A percentile compares a stretch with the other conserved stretches of the same genome.
phyloP scores from a whole-genome alignment of 1,284 basidiomycete genomes.

The Malassezia yamatoensis region DNA sequence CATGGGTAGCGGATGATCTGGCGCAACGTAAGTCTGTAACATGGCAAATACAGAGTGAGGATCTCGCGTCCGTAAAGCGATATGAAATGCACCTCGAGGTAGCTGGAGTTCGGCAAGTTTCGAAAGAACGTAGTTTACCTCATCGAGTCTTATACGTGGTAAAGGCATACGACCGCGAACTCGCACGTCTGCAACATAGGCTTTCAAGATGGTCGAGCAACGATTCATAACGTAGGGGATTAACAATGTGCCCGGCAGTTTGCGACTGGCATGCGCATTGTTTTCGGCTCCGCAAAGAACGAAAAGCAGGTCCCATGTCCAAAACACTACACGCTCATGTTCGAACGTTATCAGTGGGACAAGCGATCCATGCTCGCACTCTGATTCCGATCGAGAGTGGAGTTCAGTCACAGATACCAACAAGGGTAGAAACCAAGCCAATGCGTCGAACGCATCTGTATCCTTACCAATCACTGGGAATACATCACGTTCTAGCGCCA shows the following conservation, averaged over 20 bases:
- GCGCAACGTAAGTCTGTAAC: background rate
- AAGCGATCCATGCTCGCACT: background rate
- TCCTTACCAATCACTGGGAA: constrained; percentile 63
- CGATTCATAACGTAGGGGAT: constrained; percentile 64
- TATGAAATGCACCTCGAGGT: background rate
- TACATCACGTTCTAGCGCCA: constrained; percentile 61
- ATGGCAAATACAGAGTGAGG: background rate
- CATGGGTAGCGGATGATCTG: background rate
- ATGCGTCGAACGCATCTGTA: constrained; percentile 63
- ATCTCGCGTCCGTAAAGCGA: background rate
- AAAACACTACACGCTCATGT: constrained; percentile 75
- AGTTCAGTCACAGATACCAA: constrained; percentile 67
- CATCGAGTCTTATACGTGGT: constrained; percentile 64
- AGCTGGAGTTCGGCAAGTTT: background rate
- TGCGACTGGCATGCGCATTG: constrained; percentile 51
- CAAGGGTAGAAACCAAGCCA: constrained; percentile 61
- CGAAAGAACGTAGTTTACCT: constrained; percentile 66
- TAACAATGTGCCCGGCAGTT: constrained; percentile 62
- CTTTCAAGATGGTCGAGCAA: constrained; percentile 59
- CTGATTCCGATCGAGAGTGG: constrained; percentile 48
- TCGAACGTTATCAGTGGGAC: background rate
- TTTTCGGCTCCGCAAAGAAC: constrained; percentile 57
- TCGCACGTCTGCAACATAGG: constrained; percentile 70
- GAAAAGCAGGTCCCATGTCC: constrained; percentile 84
- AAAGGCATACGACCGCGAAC: constrained; percentile 59